Percentiles rank a stretch among this genome's conserved stretches.
Conservation (phyloP, 495 filamentous ascomycete genomes). For the Aspergillus cristatus region DNA sequence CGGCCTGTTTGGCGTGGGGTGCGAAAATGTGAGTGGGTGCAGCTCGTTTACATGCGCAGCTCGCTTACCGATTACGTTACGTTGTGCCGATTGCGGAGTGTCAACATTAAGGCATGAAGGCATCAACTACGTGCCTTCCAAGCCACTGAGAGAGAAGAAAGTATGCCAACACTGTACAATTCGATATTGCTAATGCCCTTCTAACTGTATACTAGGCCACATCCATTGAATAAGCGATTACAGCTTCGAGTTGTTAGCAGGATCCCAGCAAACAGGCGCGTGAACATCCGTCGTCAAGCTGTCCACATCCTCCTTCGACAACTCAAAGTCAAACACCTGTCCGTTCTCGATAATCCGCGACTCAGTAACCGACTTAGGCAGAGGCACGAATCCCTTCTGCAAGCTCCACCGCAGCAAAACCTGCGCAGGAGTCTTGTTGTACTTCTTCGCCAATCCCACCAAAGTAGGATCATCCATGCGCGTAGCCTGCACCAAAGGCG, state of each 20-base stretch:
- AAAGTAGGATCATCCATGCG: conserved; percentile 57
- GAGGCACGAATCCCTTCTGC: conserved; percentile 61
- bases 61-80: too few species aligned
- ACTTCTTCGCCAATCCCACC: conserved; percentile 52
- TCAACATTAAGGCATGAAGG: too few species aligned
- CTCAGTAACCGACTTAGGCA: conserved; percentile 56
- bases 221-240: conserved; percentile 1
- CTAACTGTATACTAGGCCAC: too few species aligned
- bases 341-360: conserved; percentile 62
- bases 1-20: too few species aligned
- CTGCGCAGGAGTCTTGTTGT: conserved; percentile 67
- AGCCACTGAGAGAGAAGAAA: too few species aligned
- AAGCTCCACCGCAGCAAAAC: conserved; percentile 79
- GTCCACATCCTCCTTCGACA: conserved; percentile 52
- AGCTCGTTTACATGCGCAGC: too few species aligned
- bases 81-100: conserved; percentile 19
- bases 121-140: too few species aligned
- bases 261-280: conserved; percentile 67
- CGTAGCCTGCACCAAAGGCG: conserved; percentile 60
- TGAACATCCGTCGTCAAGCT: conserved; percentile 45
- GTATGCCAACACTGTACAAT: too few species aligned
- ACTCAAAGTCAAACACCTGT: conserved; percentile 70
- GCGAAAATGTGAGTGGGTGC: too few species aligned
- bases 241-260: conserved; percentile 37
- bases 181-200: too few species aligned